Evolutionary conservation across 768 basidiomycete genomes (phyloP).

Genomic region (Cystobasidium tubakii): DNA sequence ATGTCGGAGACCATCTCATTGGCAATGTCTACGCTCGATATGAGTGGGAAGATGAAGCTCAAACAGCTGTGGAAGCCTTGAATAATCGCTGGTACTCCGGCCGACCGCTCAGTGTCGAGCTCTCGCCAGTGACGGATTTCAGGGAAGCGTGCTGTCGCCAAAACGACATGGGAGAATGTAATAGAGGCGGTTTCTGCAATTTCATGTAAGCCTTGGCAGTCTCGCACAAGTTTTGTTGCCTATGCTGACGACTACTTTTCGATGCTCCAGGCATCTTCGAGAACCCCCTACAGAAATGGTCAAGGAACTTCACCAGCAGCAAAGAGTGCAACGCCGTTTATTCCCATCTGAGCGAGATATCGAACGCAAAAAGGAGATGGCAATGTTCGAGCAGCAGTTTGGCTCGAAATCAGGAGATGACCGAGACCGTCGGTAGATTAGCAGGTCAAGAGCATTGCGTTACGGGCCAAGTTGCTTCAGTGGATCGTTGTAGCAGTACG

Average conservation of each 20-base stretch:
- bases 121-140: constrained; percentile 97
- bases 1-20: constrained; percentile 96
- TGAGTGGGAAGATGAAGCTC: constrained; percentile 97
- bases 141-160: constrained; percentile 97
- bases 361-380: constrained; percentile 43
- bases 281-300: constrained; percentile 40
- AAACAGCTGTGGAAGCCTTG: constrained; percentile 80
- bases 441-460: no score
- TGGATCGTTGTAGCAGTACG: background rate
- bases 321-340: constrained; percentile 35
- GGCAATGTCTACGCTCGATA: constrained; percentile 98
- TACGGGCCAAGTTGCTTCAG: background rate
- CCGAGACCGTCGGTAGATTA: background rate
- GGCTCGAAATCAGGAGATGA: constrained; percentile 8
- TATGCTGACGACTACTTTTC: no score
- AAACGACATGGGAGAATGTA: constrained; percentile 90
- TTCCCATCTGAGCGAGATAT: constrained; percentile 39
- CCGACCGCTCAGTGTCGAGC: constrained; percentile 89
- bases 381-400: constrained; percentile 31
- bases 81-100: constrained; percentile 99
- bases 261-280: constrained; percentile 33
- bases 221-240: no score
- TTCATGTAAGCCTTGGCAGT: constrained; percentile 61
- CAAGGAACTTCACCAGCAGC: constrained; percentile 41
- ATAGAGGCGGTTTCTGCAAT: constrained; percentile 96